phyloP scores from a whole-genome alignment of 2,329 filamentous ascomycete species.

The Fusarium xylarioides region DNA sequence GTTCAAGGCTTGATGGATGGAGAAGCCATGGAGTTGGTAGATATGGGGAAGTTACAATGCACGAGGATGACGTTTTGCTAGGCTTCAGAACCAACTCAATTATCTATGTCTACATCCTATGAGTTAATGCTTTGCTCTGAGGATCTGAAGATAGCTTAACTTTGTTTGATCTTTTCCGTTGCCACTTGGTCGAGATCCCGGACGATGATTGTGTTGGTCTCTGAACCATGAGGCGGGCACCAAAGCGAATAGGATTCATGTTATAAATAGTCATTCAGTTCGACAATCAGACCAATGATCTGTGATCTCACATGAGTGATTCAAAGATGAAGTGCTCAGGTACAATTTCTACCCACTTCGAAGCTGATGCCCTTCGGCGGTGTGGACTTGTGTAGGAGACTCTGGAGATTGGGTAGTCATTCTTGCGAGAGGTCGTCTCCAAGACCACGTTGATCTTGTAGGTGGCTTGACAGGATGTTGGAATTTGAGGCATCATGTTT shows the following conservation, averaged over 20 bases:
- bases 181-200: not conserved
- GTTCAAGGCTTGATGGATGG: no score
- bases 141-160: fast-evolving
- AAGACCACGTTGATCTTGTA: not conserved
- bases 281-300: not conserved
- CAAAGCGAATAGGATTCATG: not conserved
- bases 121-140: not conserved
- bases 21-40: no score
- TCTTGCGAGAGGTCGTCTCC: not conserved
- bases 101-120: no score
- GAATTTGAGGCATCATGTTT: not conserved
- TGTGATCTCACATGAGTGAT: fast-evolving
- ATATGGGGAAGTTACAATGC: no score
- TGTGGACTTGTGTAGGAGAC: not conserved
- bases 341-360: not conserved
- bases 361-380: not conserved
- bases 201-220: not conserved
- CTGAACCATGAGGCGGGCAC: not conserved
- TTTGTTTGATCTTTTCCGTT: not conserved
- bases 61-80: no score
- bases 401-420: not conserved
- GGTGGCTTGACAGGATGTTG: not conserved
- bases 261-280: fast-evolving
- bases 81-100: no score
- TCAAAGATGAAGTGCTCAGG: fast-evolving